These are phyloP conservation scores for Linnemannia schmuckeri DNA, from an alignment of 192 early-diverging fungal genomes.

Conservation along the genomic window DNA sequence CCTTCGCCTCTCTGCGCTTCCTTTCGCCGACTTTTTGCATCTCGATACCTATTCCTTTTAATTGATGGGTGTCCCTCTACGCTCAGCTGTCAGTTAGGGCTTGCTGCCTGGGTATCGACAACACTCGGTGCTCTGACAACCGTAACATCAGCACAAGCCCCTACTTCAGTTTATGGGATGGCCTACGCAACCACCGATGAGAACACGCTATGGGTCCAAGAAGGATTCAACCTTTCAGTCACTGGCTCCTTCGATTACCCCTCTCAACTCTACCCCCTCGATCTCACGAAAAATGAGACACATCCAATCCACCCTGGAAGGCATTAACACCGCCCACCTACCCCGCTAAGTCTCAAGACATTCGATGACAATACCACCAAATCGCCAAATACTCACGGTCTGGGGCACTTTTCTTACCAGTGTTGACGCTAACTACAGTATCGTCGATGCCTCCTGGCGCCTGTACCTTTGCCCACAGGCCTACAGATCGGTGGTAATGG, in stretches of 20 bases:
- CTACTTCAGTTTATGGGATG: too few species aligned
- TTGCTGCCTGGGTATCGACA: too few species aligned
- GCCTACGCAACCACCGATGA: conserved; percentile 1
- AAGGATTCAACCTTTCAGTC: not conserved
- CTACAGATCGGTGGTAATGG: too few species aligned
- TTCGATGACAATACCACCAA: not conserved
- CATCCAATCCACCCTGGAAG: not conserved
- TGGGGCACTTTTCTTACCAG: not conserved
- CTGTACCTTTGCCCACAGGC: not conserved
- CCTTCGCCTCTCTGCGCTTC: too few species aligned
- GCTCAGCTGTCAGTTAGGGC: too few species aligned
- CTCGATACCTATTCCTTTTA: too few species aligned
- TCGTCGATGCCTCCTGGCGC: too few species aligned
- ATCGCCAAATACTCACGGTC: not conserved
- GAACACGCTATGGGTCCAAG: not conserved
- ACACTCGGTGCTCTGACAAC: not conserved
- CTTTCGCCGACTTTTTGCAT: too few species aligned
- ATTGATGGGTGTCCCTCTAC: too few species aligned
- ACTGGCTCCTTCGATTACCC: too few species aligned
- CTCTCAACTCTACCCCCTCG: not conserved
- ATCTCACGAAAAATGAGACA: not conserved
- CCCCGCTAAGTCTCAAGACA: not conserved
- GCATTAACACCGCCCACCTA: not conserved
- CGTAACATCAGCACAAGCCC: not conserved
- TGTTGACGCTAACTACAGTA: too few species aligned